A percentile compares a stretch with the other conserved stretches of the same genome.
These are phyloP conservation scores for Steccherinum ochraceum DNA, from an alignment of 768 basidiomycete species.

Conservation along the genomic window DNA sequence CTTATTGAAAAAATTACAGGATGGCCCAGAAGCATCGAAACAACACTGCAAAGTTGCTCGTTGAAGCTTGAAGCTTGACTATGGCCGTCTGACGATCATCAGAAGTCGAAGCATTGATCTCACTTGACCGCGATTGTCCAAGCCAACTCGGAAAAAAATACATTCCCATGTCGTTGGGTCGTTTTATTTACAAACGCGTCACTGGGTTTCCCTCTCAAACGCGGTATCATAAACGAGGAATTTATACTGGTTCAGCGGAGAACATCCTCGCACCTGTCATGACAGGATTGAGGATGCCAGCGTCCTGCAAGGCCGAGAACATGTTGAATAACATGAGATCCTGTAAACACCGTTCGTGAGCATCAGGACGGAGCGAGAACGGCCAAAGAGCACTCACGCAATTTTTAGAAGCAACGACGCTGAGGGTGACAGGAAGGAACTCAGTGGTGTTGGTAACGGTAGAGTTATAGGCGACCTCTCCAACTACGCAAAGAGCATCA, in stretches of 20 bases:
- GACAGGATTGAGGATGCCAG: conserved; percentile 17
- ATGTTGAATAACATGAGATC: conserved; percentile 24
- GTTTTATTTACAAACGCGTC: too few relatives aligned
- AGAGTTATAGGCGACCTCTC: conserved; percentile 23
- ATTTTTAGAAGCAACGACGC: conserved; percentile 22
- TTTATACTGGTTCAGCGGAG: background rate
- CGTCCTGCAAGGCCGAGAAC: conserved; percentile 20
- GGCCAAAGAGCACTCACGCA: conserved; percentile 18
- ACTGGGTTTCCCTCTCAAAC: too few relatives aligned
- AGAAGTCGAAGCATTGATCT: too few relatives aligned
- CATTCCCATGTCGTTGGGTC: too few relatives aligned
- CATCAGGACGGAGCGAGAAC: background rate
- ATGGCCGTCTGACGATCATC: too few relatives aligned
- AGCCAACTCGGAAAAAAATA: too few relatives aligned
- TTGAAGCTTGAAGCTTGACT: too few relatives aligned
- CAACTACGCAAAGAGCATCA: conserved; percentile 13
- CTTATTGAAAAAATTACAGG: too few relatives aligned
- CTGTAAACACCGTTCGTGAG: conserved; percentile 7
- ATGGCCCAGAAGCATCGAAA: too few relatives aligned
- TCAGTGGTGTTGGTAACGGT: conserved; percentile 21
- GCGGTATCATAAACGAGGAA: too few relatives aligned
- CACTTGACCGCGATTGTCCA: too few relatives aligned
- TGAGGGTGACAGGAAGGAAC: conserved; percentile 24
- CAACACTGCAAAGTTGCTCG: too few relatives aligned
- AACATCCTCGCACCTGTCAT: conserved; percentile 16